A percentile compares a stretch with the other conserved stretches of the same genome.
phyloP scores from a whole-genome alignment of 2,329 filamentous ascomycete genomes.

The Alternaria viburni region DNA sequence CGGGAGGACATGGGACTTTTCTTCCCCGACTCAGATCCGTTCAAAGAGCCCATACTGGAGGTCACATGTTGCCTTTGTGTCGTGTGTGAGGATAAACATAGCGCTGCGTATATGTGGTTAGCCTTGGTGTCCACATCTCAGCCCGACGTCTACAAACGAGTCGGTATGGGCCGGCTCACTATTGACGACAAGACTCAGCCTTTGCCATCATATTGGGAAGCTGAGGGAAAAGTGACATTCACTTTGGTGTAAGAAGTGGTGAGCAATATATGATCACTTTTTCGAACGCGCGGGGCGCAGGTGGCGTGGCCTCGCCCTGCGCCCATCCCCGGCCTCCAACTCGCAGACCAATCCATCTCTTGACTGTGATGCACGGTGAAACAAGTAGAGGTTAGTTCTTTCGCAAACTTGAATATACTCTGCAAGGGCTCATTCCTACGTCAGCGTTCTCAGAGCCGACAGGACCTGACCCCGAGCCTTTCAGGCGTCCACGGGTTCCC shows the following conservation, averaged over 20 bases:
- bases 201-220: not conserved
- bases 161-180: not conserved
- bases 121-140: not conserved
- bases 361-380: not conserved
- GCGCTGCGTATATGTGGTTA: not conserved
- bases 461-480: not conserved
- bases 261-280: not conserved
- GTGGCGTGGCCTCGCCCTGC: not conserved
- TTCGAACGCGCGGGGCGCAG: not conserved
- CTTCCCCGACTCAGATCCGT: not conserved
- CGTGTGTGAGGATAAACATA: no score
- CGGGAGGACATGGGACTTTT: not conserved
- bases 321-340: not conserved
- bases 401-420: not conserved
- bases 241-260: not conserved
- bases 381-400: not conserved
- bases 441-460: not conserved
- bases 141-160: not conserved
- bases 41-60: not conserved
- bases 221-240: not conserved
- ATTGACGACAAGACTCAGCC: not conserved
- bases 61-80: not conserved
- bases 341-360: not conserved
- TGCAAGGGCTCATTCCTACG: not conserved
- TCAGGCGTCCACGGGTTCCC: not conserved